Evolutionary conservation across 352 stramenopile genomes (phyloP).

Genomic region (Pythium phragmitis): DNA sequence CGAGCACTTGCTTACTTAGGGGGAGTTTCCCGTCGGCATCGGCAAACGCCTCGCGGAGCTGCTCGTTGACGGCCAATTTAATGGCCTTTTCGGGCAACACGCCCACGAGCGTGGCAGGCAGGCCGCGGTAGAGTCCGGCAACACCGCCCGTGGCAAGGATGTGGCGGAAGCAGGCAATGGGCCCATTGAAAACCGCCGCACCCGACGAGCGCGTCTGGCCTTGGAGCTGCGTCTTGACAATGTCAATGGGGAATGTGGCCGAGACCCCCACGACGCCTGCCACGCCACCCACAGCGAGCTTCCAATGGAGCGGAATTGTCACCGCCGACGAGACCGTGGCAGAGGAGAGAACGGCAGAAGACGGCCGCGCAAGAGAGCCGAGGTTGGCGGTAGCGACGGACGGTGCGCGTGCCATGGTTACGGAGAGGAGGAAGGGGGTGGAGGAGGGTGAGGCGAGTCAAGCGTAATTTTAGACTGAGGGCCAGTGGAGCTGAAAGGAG

Average conservation of each 20-base stretch:
- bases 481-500: not conserved
- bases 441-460: slow-evolving; percentile 1
- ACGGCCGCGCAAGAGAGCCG: slow-evolving; percentile 22
- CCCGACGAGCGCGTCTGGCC: slow-evolving; percentile 49
- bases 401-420: slow-evolving; percentile 14
- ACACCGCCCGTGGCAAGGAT: slow-evolving; percentile 73
- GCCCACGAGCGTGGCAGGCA: slow-evolving; percentile 78
- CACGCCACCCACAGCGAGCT: slow-evolving; percentile 84
- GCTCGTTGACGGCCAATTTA: slow-evolving; percentile 91
- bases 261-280: slow-evolving; percentile 83
- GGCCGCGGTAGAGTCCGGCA: slow-evolving; percentile 69
- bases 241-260: slow-evolving; percentile 90
- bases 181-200: slow-evolving; percentile 49
- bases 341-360: slow-evolving; percentile 6
- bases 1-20: slow-evolving; percentile 59
- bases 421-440: not conserved
- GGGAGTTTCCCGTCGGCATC: slow-evolving; percentile 65
- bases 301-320: slow-evolving; percentile 71
- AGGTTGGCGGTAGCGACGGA: slow-evolving; percentile 17
- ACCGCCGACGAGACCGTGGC: slow-evolving; percentile 2
- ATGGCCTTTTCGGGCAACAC: slow-evolving; percentile 90
- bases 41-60: slow-evolving; percentile 72
- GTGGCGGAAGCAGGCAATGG: slow-evolving; percentile 65
- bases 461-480: slow-evolving; percentile 19
- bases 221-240: slow-evolving; percentile 93